Evolutionary conservation across 2,329 filamentous ascomycete species (phyloP).

Genomic region (Pseudogymnoascus sp.): DNA sequence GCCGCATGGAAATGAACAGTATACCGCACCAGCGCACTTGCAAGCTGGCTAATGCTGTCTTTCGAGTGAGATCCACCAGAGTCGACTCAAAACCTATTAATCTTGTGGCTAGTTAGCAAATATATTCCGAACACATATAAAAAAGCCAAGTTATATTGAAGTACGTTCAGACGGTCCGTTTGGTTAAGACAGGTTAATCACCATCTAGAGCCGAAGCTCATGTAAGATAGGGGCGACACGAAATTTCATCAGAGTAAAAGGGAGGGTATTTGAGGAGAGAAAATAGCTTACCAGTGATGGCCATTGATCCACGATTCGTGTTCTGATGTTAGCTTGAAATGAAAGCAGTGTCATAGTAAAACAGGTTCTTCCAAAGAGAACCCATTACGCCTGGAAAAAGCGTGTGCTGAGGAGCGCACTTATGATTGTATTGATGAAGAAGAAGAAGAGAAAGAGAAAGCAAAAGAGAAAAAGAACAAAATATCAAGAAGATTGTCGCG

Average conservation of each 20-base stretch:
- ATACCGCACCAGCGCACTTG: background rate
- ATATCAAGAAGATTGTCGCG: constrained; percentile 5
- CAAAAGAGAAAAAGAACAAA: background rate
- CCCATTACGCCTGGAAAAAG: background rate
- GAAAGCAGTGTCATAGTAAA: background rate
- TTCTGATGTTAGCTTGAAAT: background rate
- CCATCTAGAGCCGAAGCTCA: constrained; percentile 34
- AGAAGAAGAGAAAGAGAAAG: background rate
- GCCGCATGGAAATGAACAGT: background rate
- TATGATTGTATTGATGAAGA: background rate
- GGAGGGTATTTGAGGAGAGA: background rate
- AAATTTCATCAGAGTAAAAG: constrained; percentile 41
- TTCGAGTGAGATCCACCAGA: background rate
- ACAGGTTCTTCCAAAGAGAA: background rate
- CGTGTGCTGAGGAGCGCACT: background rate
- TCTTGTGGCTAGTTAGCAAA: constrained; percentile 17
- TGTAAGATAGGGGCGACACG: constrained; percentile 53
- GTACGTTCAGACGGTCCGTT: constrained; percentile 43
- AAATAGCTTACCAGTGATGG: constrained; percentile 12
- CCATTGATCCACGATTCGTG: background rate
- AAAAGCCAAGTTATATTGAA: constrained; percentile 11
- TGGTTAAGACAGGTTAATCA: constrained; percentile 52
- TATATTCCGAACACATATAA: constrained; percentile 16
- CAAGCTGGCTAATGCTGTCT: background rate
- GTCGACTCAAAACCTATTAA: constrained; percentile 8